Evolutionary conservation across 331 rosid species (phyloP), one percentile per base, ranked within the genome.

Genomic region (Cydonia oblonga): DNA sequence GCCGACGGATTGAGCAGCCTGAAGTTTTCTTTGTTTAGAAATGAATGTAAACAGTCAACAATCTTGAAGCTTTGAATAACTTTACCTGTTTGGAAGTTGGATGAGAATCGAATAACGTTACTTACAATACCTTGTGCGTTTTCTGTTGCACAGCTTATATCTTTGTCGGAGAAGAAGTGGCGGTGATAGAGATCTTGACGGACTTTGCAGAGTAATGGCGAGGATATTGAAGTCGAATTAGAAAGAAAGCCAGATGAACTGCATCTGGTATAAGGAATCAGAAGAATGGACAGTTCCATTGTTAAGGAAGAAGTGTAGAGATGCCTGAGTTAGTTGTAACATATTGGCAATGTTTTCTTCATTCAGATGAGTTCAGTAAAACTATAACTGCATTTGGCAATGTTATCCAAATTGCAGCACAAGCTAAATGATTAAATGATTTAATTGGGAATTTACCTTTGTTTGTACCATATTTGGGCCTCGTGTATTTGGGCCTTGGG

Each of bases 111-210:
- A 9, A 33, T 8, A 64, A 10, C 13, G 18, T 11, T 46, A n/a
- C 46, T 40, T 8, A 67, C 60, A 5, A 75, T 30, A 4, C 22
- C 76, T 72, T 80, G 9, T 72, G 76, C 73, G 46, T 82, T 76
- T 82, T 64, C 38, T 72, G 25, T 74, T 86, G 60, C 28, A 73
- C 96, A 92, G 97, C 92, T 92, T 11, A 81, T 89, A 81, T 92
- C 95, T 44, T 77, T 86, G 78, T 89, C 88, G 13, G 96, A 85
- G 89, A 88, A 86, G 85, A 92, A 84, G 78, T 81, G 88, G 92
- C 77, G 88, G 88, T 70, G 64, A 77, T 80, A 75, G 75, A 81
- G 82, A 73, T 49, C n/a, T 56, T 10, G 15, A 20, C 10, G 44
- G n/a, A 32, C 44, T 46, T 69, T 19, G 63, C 66, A 62, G 9